Percentiles rank a stretch among this genome's conserved stretches.
Evolutionary conservation across 2,329 filamentous ascomycete genomes (phyloP).

Genomic region (Neonectria magnoliae): DNA sequence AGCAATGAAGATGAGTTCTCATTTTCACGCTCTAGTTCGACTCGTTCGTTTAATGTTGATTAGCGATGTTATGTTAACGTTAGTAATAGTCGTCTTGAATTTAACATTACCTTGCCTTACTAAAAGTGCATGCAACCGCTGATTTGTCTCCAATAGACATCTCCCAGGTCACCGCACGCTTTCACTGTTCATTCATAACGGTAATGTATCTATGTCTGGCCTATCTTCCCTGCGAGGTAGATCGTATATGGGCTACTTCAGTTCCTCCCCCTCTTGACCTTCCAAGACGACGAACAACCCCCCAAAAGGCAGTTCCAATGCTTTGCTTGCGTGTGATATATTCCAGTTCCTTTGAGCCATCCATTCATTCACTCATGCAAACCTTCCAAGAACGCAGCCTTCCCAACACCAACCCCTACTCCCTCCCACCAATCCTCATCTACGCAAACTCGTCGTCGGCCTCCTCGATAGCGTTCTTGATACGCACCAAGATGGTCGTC

Average conservation of each 20-base stretch:
- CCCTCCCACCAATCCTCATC: not conserved
- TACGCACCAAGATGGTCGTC: slow-evolving; percentile 81
- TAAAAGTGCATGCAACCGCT: not conserved
- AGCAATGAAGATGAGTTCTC: not conserved
- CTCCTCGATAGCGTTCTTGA: slow-evolving; percentile 84
- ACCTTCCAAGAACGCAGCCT: not conserved
- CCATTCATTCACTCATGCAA: slow-evolving; percentile 16
- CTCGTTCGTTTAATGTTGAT: not conserved
- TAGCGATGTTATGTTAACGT: not conserved
- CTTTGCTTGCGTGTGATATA: slow-evolving; percentile 33
- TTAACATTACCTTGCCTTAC: not conserved
- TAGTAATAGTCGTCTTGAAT: not conserved
- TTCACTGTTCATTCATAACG: slow-evolving; percentile 2
- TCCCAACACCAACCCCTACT: not conserved
- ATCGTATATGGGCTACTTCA: slow-evolving; percentile 7
- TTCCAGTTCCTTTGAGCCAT: slow-evolving; percentile 15
- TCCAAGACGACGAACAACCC: slow-evolving; percentile 19
- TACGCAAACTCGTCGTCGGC: slow-evolving; percentile 56
- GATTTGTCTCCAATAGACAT: not conserved
- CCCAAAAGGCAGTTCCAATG: slow-evolving; percentile 16
- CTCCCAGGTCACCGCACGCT: not conserved
- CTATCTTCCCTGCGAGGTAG: not conserved
- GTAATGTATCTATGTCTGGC: slow-evolving; percentile 19
- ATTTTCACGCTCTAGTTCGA: not conserved
- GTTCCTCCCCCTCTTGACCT: slow-evolving; percentile 14